phyloP scores from a whole-genome alignment of 179 eudicot genomes.

The Camellia oleifera region DNA sequence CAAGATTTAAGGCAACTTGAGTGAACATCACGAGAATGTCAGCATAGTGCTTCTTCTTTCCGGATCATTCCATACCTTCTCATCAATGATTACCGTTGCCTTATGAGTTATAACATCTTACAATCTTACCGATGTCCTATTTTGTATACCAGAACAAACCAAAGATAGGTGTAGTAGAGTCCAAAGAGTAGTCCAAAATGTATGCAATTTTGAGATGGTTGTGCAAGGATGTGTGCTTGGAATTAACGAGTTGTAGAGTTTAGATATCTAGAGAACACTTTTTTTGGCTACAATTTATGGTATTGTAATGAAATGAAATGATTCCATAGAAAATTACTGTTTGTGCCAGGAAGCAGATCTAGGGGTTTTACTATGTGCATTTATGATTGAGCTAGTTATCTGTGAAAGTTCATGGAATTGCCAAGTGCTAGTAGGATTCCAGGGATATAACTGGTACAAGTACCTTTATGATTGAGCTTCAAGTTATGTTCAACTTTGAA shows the following conservation, averaged over 20 bases:
- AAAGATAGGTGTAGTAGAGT: background rate
- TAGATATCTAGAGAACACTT: background rate
- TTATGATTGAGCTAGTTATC: too few relatives aligned
- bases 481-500: too few relatives aligned
- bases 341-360: background rate
- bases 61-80: background rate
- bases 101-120: too few relatives aligned
- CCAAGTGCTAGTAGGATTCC: too few relatives aligned
- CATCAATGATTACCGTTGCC: too few relatives aligned
- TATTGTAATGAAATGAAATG: background rate
- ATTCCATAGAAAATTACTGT: background rate
- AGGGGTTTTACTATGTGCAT: too few relatives aligned
- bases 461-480: too few relatives aligned
- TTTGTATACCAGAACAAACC: background rate
- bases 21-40: too few relatives aligned
- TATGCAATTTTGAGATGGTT: background rate
- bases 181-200: background rate
- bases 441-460: too few relatives aligned
- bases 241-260: background rate
- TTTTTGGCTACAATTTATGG: background rate
- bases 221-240: background rate
- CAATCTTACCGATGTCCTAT: background rate
- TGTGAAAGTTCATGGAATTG: too few relatives aligned
- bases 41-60: background rate
- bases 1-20: conserved; percentile 50